These are phyloP conservation scores for Fusarium pseudograminearum DNA, from an alignment of 2,329 filamentous ascomycete species.

Conservation along the genomic window DNA sequence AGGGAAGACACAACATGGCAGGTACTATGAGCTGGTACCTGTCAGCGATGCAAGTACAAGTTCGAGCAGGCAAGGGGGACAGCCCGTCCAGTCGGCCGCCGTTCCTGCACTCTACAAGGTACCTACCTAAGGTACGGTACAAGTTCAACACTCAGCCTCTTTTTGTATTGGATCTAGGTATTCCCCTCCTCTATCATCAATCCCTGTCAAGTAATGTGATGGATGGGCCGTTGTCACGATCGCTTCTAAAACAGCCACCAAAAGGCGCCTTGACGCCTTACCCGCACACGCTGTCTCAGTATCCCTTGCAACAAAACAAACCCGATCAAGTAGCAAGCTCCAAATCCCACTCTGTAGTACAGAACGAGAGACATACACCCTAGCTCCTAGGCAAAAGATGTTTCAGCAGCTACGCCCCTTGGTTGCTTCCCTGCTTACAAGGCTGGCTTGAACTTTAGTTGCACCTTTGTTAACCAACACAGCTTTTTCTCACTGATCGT, in stretches of 20 bases:
- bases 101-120: conserved; percentile 15
- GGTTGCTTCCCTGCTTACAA: conserved; percentile 13
- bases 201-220: conserved; percentile 14
- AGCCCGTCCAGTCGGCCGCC: conserved; percentile 22
- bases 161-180: conserved; percentile 10
- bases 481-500: conserved; percentile 17
- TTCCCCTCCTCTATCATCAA: conserved; percentile 2
- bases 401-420: conserved; percentile 10
- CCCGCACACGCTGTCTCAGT: conserved; percentile 28
- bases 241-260: conserved; percentile 40
- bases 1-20: not conserved
- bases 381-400: not conserved
- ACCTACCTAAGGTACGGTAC: not conserved
- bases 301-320: not conserved
- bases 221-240: conserved; percentile 33
- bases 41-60: conserved; percentile 21
- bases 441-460: not conserved
- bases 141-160: conserved; percentile 28
- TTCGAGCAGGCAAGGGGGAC: conserved; percentile 10
- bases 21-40: conserved; percentile 20
- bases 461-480: conserved; percentile 15
- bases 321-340: conserved; percentile 1
- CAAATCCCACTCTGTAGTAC: not conserved
- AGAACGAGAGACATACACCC: not conserved
- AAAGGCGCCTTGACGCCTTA: conserved; percentile 48